Percentiles rank a stretch among this genome's conserved stretches.
Evolutionary conservation across 257 asterid genomes (phyloP).

Genomic region (Solanum corneliomulleri): DNA sequence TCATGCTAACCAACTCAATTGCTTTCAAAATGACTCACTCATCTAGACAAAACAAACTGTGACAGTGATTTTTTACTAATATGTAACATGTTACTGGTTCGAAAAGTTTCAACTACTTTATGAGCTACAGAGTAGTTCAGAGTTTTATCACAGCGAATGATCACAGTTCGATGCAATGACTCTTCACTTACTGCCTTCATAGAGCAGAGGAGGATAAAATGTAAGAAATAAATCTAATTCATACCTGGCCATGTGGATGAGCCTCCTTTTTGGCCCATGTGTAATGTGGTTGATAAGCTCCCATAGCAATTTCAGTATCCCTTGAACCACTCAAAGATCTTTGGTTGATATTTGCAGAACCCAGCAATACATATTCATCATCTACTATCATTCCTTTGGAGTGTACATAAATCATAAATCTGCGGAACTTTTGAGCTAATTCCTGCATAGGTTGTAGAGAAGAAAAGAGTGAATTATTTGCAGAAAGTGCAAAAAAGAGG

Average conservation of each 20-base stretch:
- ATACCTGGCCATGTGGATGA: conserved; percentile 68
- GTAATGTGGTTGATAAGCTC: conserved; percentile 73
- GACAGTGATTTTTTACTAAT: background rate
- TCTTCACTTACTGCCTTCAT: background rate
- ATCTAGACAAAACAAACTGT: background rate
- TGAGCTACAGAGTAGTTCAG: background rate
- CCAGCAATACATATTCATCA: conserved; percentile 67
- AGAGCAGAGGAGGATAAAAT: background rate
- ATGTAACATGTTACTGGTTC: background rate
- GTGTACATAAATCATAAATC: conserved; percentile 78
- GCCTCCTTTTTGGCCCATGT: conserved; percentile 45
- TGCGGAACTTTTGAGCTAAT: conserved; percentile 29
- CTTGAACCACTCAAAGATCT: conserved; percentile 85
- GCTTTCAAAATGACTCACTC: background rate
- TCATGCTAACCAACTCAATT: background rate
- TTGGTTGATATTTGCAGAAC: conserved; percentile 81
- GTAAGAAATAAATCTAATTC: background rate
- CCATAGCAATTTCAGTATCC: conserved; percentile 91
- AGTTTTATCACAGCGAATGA: background rate
- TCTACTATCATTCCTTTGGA: conserved; percentile 83
- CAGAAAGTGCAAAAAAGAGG: background rate
- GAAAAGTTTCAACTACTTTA: background rate
- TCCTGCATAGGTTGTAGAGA: background rate
- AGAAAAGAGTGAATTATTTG: background rate
- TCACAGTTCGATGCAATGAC: background rate